phyloP scores from a whole-genome alignment of 2,329 filamentous ascomycete genomes.

The Aspergillus alliaceus region DNA sequence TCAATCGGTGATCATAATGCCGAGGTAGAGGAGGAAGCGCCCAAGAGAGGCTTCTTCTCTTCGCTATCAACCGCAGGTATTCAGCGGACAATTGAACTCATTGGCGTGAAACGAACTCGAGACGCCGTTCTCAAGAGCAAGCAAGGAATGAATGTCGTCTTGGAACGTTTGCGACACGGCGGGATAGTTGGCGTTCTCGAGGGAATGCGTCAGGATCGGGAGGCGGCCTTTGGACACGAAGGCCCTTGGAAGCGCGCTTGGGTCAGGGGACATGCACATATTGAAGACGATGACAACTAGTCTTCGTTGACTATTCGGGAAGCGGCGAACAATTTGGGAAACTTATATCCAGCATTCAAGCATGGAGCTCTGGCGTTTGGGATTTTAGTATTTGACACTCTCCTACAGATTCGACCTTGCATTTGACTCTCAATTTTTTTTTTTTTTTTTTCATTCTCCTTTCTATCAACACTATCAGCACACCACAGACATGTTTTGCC shows the following conservation, averaged over 20 bases:
- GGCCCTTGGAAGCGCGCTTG: conserved; percentile 45
- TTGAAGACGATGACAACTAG: conserved; percentile 32
- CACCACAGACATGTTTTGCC: conserved; percentile 16
- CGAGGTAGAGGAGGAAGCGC: conserved; percentile 51
- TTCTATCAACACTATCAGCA: conserved; percentile 5
- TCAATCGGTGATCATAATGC: conserved; percentile 35
- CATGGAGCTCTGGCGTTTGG: conserved; percentile 27
- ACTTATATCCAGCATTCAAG: conserved; percentile 23
- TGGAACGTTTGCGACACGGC: conserved; percentile 63
- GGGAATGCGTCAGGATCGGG: conserved; percentile 65
- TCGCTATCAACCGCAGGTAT: conserved; percentile 60
- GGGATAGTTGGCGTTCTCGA: conserved; percentile 70
- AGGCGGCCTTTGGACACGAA: conserved; percentile 40
- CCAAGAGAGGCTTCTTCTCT: conserved; percentile 58
- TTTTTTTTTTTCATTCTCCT: too few species aligned
- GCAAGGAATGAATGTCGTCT: conserved; percentile 66
- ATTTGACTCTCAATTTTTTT: background rate
- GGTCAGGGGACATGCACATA: conserved; percentile 28
- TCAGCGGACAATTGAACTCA: conserved; percentile 63
- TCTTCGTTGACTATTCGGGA: background rate
- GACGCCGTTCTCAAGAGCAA: conserved; percentile 63
- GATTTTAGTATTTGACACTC: conserved; percentile 18
- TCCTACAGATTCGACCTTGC: conserved; percentile 16
- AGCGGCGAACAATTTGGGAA: conserved; percentile 4
- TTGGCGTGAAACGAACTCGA: conserved; percentile 60